Evolutionary conservation across 2,329 filamentous ascomycete species (phyloP).

Genomic region (Botryosphaeria dothidea): DNA sequence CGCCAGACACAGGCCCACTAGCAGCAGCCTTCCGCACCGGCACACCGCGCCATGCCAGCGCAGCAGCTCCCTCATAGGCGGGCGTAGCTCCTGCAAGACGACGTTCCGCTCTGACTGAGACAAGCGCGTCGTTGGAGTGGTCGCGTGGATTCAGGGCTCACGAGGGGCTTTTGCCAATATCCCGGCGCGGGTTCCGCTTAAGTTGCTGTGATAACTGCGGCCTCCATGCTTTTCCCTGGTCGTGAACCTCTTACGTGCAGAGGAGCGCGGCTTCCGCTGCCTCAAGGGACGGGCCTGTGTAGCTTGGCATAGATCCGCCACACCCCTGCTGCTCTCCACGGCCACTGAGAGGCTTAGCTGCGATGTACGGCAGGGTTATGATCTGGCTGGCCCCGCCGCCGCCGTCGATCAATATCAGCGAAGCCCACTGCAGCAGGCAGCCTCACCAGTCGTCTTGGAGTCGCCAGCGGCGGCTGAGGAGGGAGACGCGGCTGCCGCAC

Average conservation of each 20-base stretch:
- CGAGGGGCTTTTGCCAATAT: not conserved
- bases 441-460: not conserved
- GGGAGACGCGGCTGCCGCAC: not conserved
- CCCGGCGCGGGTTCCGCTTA: not conserved
- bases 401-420: not conserved
- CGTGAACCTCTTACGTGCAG: conserved; percentile 6
- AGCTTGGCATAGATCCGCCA: conserved; percentile 8
- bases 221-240: not conserved
- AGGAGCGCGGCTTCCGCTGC: not conserved
- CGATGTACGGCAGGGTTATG: conserved; percentile 2
- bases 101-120: not conserved
- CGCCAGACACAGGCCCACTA: not conserved
- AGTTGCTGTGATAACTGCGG: not conserved
- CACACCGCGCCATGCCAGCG: not conserved
- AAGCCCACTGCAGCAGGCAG: not conserved
- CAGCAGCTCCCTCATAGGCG: not conserved
- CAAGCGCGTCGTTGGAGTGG: not conserved
- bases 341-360: conserved; percentile 7
- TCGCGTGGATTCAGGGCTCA: not conserved
- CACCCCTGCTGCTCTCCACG: not conserved
- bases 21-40: not conserved
- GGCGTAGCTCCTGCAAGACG: not conserved
- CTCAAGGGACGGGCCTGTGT: not conserved
- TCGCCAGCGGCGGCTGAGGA: not conserved
- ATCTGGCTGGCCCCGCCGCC: not conserved